Percentiles rank a stretch among this genome's conserved stretches.
Conservation (phyloP, 371 early-diverging fungal genomes). For the Batrachochytrium dendrobatidis region DNA sequence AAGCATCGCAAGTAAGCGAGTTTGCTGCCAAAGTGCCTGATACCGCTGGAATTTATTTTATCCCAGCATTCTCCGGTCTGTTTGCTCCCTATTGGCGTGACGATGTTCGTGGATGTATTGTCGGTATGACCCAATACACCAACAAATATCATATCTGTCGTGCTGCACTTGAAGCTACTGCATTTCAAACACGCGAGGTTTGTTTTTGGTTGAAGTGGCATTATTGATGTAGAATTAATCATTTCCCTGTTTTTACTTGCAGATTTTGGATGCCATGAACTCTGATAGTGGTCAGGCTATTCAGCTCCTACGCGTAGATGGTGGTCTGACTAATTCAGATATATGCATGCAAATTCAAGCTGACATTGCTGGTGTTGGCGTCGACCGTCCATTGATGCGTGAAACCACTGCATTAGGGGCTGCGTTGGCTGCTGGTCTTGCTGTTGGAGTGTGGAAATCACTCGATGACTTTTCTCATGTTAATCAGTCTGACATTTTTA, state of each 20-base stretch:
- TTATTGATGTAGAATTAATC: neutral
- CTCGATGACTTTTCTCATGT: slow-evolving; percentile 15
- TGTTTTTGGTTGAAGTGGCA: slow-evolving; percentile 5
- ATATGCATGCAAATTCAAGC: slow-evolving; percentile 88
- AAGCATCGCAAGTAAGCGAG: slow-evolving; percentile 61
- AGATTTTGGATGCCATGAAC: slow-evolving; percentile 85
- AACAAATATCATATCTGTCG: slow-evolving; percentile 78
- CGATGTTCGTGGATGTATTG: slow-evolving; percentile 83
- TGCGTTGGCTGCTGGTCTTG: slow-evolving; percentile 86
- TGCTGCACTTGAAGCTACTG: slow-evolving; percentile 83
- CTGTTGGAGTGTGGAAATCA: slow-evolving; percentile 61
- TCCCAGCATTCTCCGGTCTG: slow-evolving; percentile 89
- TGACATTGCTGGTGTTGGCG: slow-evolving; percentile 74
- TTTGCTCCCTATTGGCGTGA: slow-evolving; percentile 94
- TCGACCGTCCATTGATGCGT: slow-evolving; percentile 77
- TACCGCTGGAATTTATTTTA: slow-evolving; percentile 89
- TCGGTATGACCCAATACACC: slow-evolving; percentile 84
- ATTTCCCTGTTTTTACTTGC: neutral
- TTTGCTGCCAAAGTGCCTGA: slow-evolving; percentile 55
- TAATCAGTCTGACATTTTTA: slow-evolving; percentile 14
- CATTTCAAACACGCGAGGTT: slow-evolving; percentile 79
- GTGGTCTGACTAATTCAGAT: slow-evolving; percentile 87
- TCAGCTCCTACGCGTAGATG: slow-evolving; percentile 75
- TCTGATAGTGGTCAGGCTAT: slow-evolving; percentile 59
- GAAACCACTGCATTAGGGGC: slow-evolving; percentile 93